phyloP scores from a whole-genome alignment of 1,139 yeast species.

The Casaregolazyma lundiana region DNA sequence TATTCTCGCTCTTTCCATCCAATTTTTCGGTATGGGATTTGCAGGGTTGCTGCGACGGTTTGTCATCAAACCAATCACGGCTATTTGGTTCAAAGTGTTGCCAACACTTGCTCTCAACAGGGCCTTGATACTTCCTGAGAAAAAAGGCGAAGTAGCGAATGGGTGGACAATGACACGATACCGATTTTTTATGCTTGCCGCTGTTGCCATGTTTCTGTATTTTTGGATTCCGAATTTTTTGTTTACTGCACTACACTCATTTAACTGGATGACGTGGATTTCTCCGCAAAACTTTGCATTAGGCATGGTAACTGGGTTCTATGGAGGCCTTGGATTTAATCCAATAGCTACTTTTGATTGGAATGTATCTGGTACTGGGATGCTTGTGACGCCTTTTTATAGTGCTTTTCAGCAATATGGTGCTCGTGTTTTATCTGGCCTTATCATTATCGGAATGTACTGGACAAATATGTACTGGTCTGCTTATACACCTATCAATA shows the following conservation, averaged over 20 bases:
- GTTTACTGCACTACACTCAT: slow-evolving; percentile 45
- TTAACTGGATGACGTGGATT: slow-evolving; percentile 64
- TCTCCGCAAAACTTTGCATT: slow-evolving; percentile 49
- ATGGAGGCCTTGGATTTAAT: slow-evolving; percentile 50
- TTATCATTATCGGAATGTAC: slow-evolving; percentile 38
- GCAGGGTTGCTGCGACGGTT: slow-evolving; percentile 58
- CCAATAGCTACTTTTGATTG: slow-evolving; percentile 52
- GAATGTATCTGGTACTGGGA: slow-evolving; percentile 36
- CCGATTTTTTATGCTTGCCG: slow-evolving; percentile 40
- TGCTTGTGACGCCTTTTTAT: slow-evolving; percentile 42
- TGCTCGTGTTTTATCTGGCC: slow-evolving; percentile 42
- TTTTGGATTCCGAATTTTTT: slow-evolving; percentile 54
- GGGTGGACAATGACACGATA: slow-evolving; percentile 51
- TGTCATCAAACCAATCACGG: slow-evolving; percentile 51
- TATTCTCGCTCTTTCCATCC: slow-evolving; percentile 48
- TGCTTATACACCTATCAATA: slow-evolving; percentile 49
- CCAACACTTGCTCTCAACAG: slow-evolving; percentile 56
- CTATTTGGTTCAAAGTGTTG: slow-evolving; percentile 54
- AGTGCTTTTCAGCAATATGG: slow-evolving; percentile 39
- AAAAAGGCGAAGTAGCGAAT: slow-evolving; percentile 32
- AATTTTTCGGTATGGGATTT: slow-evolving; percentile 58
- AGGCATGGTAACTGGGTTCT: slow-evolving; percentile 54
- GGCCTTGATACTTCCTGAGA: slow-evolving; percentile 43
- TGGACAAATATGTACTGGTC: slow-evolving; percentile 51
- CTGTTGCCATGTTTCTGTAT: slow-evolving; percentile 43